Evolutionary conservation across 2,329 filamentous ascomycete genomes (phyloP), one percentile per base, ranked within the genome.

Genomic region (Claviceps maximensis): DNA sequence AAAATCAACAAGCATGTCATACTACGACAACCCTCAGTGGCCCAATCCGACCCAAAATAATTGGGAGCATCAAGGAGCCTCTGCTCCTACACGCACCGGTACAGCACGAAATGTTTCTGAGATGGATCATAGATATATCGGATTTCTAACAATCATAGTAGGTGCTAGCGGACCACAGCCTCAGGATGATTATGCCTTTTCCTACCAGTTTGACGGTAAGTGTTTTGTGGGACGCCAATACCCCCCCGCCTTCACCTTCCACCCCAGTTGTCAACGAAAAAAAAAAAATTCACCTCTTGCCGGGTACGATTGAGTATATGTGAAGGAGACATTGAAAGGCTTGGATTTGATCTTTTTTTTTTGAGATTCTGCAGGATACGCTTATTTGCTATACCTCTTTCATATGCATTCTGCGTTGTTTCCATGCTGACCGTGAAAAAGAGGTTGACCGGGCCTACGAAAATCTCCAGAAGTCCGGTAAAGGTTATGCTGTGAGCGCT

Each of bases 391-490:
- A 40, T 12, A 40, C 47, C 17, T 40, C 21, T 17, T 1, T 27
- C 17, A 40, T n/a, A n/a, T 41, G 21, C 5, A 40, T 8, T 27
- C 15, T 27, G 12, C 21, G 36, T 6, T 56, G 50, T 29, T 23
- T 50, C 27, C 7, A 31, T 47, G 17, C 52, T 53, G 21, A 52
- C 33, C n/a, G 12, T 15, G 47, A 58, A 59, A 50, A 65, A 95
- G 93, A 98, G 80, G 89, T 98, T 63, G 93, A 97, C 60, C 86
- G 91, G 67, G 91, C 91, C 61, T 83, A 91, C 64, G 93, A 97
- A 65, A 97, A 97, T 70, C 80, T 98, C 56, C 80, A 91, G 65
- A 97, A 97, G 79, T 95, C 90, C 69, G 90, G 90, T 64, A 97
- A 97, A 76, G 84, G 90, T 73, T 93, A 91, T 71, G 82, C 78